Evolutionary conservation across 2,329 filamentous ascomycete species (phyloP), one percentile per base, ranked within the genome.

Genomic region (Penicillium sp.): DNA sequence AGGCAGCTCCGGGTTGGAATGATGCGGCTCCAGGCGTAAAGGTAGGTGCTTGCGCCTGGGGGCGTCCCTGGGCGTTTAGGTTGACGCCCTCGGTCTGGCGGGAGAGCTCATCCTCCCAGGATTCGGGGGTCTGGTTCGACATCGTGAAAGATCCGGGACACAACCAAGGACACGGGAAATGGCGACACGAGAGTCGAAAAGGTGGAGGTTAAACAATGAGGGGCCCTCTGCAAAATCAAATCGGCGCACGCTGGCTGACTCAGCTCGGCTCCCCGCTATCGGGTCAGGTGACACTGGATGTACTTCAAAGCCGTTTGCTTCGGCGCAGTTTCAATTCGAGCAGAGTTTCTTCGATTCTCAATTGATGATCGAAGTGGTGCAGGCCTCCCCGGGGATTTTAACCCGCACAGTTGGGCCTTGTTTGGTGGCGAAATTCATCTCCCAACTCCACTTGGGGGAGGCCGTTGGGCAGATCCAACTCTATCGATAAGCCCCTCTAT

Each of bases 91-190:
- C 85, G 33, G 89, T 79, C 80, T 92, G 90, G 67, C 87, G 86
- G 59, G 90, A 85, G 75, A 96, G 85, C 69, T 92, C 90, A 70
- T 96, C 91, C 79, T 97, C 92, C 90, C 94, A 97, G 59, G 92
- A 96, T 75, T 96, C 92, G 69, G 91, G 89, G 29, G 71, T 72
- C 51, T 74, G 71, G 75, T 92, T 87, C 67, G 92, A 89, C 92
- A 96, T 96, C 70, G 52, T 82, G 58, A n/a, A 44, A 46, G 34
- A 48, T 58, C 59, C 54, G 56, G 19, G 45, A 57, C 61, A 40
- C 59, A 61, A 51, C 58, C 52, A 63, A 58, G 54, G 47, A 67
- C 56, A 61, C 58, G 54, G 34, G 54, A 47, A 50, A 61, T 43
- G 60, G 55, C 55, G 59, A 64, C 62, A 62, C 57, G 58, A 43